phyloP scores from a whole-genome alignment of 805 yeast genomes.

The Ogataea wickerhamii region DNA sequence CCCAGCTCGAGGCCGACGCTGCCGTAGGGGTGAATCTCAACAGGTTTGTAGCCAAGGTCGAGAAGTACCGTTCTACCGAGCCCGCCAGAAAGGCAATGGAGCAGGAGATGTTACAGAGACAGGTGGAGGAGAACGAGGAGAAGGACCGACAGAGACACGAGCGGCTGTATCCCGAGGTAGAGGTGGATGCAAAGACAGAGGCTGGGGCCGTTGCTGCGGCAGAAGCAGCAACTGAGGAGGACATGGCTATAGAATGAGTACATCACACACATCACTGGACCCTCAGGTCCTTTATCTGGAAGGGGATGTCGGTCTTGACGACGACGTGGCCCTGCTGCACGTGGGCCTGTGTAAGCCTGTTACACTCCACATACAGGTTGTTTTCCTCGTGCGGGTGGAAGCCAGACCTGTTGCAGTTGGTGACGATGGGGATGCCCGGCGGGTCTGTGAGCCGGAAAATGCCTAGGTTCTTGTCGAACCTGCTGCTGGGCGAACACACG shows the following conservation, averaged over 20 bases:
- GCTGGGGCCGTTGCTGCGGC: neutral
- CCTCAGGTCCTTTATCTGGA: constrained; percentile 48
- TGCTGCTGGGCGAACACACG: constrained; percentile 55
- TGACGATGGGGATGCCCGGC: constrained; percentile 54
- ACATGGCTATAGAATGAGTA: neutral
- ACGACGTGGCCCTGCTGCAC: constrained; percentile 46
- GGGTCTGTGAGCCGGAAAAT: constrained; percentile 63
- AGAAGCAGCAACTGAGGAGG: constrained; percentile 5
- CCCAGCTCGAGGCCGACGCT: constrained; percentile 85
- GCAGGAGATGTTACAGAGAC: constrained; percentile 26
- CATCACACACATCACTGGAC: neutral
- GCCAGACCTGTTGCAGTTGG: constrained; percentile 45
- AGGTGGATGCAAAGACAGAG: constrained; percentile 12
- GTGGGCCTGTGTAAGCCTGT: constrained; percentile 29
- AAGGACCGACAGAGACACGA: constrained; percentile 30
- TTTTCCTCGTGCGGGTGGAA: constrained; percentile 62
- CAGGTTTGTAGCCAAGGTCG: constrained; percentile 62
- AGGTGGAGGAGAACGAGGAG: constrained; percentile 30
- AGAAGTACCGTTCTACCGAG: constrained; percentile 50
- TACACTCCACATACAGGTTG: constrained; percentile 47
- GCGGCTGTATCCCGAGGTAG: constrained; percentile 21
- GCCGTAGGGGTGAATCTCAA: constrained; percentile 78
- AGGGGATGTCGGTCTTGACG: constrained; percentile 43
- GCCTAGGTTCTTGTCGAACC: constrained; percentile 45
- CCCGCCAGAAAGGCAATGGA: constrained; percentile 45